A percentile compares a stretch with the other conserved stretches of the same genome.
Conservation (phyloP, 225 moss, liverwort and hornwort species). For the Neckera pumila region DNA sequence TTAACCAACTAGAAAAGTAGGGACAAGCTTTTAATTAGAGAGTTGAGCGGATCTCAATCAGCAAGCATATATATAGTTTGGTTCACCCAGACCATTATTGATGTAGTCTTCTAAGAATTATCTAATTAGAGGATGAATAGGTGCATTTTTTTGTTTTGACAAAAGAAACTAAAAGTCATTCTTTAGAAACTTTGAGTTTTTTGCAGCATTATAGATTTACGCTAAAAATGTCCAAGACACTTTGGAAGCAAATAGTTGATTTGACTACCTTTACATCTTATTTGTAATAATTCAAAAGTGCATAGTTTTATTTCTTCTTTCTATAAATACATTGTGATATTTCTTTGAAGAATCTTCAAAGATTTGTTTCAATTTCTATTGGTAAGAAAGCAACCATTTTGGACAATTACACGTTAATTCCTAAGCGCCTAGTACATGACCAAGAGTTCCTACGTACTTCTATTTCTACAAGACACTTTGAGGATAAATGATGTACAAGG, state of each 20-base stretch:
- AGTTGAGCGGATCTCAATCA: fast-evolving
- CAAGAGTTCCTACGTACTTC: not conserved
- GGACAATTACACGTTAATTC: not conserved
- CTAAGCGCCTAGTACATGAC: too few species aligned
- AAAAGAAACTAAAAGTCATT: not conserved
- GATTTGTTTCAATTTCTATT: not conserved
- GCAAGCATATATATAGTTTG: not conserved
- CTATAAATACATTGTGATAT: not conserved
- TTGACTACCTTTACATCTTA: not conserved
- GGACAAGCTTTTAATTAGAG: not conserved
- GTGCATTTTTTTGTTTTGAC: not conserved
- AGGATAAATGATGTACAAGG: not conserved
- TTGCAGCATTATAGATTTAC: not conserved
- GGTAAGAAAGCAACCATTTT: not conserved
- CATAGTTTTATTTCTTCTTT: not conserved
- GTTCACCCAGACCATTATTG: fast-evolving
- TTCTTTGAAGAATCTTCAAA: not conserved
- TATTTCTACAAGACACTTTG: not conserved
- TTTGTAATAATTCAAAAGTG: not conserved
- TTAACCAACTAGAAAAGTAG: not conserved
- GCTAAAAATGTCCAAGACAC: not conserved
- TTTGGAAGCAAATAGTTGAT: not conserved
- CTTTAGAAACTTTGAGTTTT: not conserved
- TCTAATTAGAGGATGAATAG: not conserved
- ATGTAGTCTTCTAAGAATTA: not conserved